A percentile compares a stretch with the other conserved stretches of the same genome.
These are phyloP conservation scores for Erodium texanum DNA, from an alignment of 441 rosid species.

Conservation along the genomic window DNA sequence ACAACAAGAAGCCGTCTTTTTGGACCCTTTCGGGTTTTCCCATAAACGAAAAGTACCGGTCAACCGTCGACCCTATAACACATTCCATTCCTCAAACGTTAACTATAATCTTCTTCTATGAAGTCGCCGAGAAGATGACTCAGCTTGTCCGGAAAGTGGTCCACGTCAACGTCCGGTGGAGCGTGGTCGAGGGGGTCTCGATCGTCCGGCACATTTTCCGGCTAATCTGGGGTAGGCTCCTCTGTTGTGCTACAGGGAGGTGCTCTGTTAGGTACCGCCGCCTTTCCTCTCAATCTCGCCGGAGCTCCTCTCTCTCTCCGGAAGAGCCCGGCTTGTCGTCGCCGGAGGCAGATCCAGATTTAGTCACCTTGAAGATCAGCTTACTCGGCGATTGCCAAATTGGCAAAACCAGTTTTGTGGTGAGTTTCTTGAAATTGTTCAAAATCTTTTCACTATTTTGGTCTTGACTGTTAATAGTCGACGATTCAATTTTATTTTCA, in stretches of 20 bases:
- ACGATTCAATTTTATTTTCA: too few relatives aligned
- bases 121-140: not conserved
- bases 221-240: not conserved
- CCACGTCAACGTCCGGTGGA: conserved; percentile 2
- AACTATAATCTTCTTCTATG: too few relatives aligned
- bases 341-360: conserved; percentile 24
- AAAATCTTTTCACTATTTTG: too few relatives aligned
- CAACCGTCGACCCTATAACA: not conserved
- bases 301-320: not conserved
- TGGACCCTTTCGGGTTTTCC: not conserved
- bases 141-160: not conserved
- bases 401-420: conserved; percentile 80
- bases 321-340: not conserved
- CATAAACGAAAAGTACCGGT: not conserved
- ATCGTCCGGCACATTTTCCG: not conserved
- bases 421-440: conserved; percentile 17
- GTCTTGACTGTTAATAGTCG: too few relatives aligned
- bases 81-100: not conserved
- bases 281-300: not conserved
- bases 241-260: not conserved
- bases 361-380: conserved; percentile 72
- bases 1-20: not conserved
- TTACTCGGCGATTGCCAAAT: conserved; percentile 66
- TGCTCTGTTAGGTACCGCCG: not conserved
- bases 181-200: not conserved